phyloP scores from a whole-genome alignment of 495 filamentous ascomycete species.

The Penicillium parvum region DNA sequence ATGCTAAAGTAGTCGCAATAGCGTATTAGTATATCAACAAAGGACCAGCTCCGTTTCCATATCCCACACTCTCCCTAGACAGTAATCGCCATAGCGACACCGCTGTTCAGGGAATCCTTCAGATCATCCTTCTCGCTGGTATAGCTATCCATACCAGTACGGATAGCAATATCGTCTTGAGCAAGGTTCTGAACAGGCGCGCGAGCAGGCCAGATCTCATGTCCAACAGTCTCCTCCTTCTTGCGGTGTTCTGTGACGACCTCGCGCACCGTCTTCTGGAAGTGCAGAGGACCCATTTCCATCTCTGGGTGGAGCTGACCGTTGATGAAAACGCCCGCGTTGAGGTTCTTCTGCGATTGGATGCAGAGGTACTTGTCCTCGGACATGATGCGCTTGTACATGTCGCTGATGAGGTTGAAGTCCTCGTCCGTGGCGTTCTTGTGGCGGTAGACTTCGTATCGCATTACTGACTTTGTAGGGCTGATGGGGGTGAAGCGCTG shows the following conservation, averaged over 20 bases:
- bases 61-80: conserved; percentile 2
- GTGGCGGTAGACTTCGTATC: conserved; percentile 47
- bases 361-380: conserved; percentile 49
- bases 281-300: conserved; percentile 45
- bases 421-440: conserved; percentile 41
- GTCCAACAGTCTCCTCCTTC: conserved; percentile 29
- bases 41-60: not conserved
- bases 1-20: not conserved
- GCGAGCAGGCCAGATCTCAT: conserved; percentile 40
- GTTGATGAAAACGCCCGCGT: conserved; percentile 44
- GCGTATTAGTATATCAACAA: not conserved
- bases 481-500: conserved; percentile 40
- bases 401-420: conserved; percentile 37
- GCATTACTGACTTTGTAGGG: conserved; percentile 33
- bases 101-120: conserved; percentile 3
- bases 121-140: conserved; percentile 4
- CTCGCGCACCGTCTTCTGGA: conserved; percentile 41
- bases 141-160: conserved; percentile 2
- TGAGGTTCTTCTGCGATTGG: conserved; percentile 45
- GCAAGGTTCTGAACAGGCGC: not conserved
- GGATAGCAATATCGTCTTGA: not conserved
- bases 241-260: conserved; percentile 33
- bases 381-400: conserved; percentile 44
- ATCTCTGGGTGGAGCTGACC: conserved; percentile 44
- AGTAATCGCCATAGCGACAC: conserved; percentile 7